Evolutionary conservation across 1,284 basidiomycete genomes (phyloP), one percentile per base, ranked within the genome.

Genomic region (Melanopsichium pennsylvanicum): DNA sequence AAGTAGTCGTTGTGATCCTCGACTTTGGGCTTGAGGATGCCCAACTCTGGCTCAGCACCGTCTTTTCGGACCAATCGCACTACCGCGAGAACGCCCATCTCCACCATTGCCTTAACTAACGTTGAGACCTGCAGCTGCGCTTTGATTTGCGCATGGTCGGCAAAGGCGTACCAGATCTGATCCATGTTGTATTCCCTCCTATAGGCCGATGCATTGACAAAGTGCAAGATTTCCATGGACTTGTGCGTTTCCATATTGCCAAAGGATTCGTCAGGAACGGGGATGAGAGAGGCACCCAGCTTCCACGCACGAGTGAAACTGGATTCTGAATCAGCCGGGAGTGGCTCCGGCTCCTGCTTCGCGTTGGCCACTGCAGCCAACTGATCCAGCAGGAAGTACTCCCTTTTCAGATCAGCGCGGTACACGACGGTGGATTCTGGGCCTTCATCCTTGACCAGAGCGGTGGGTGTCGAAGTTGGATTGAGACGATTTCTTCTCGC

Each of bases 121-220:
- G 91, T 90, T 0, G 92, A 93, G 39, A 97, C 85, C 12, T 90
- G 87, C 22, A 93, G 87, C 82, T 96, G 91, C 38, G 91, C 87
- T 40, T 86, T 85, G 8, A 88, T 84, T 8, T 87, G 86, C 2
- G 83, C 81, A 1, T 88, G 85, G 62, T 92, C 89, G 0, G 88
- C 91, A 87, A 90, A 93, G 29, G 97, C 84, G 76, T 93, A 95
- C 58, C 89, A 88, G 21, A 94, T 85, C 82, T 98, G 94, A 31
- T 90, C 88, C 85, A 97, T 89, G 22, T 88, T 84, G 47, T 88
- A 86, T 69, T 94, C 91, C 33, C 76, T 68, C 5, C 75, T 46
- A 48, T 74, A 76, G 12, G 60, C 54, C 25, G 44, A 84, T 19
- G 80, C 80, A 1, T 84, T 85, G 81, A 94, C 89, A 83, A 97